Base-by-base conservation (phyloP, 441 rosid genomes). In the Jatropha multifida region DNA sequence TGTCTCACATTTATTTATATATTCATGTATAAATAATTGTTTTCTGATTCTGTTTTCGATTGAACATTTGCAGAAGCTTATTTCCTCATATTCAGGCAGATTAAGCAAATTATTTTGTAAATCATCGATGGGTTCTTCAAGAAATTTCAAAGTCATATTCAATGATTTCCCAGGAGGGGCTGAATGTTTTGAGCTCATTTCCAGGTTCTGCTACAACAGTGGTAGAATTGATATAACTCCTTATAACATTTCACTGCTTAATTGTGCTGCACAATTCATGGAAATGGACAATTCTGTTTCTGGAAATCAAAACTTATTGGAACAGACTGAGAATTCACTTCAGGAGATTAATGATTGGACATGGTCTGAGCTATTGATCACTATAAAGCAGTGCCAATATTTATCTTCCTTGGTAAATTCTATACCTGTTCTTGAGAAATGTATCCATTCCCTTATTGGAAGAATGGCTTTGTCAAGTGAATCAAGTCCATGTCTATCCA, bases 131-230 rank as follows among this genome's bases (percentile, higher is more conserved):
- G 62, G 67, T 52, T 67, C 86, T 58, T 59, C 77, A 61, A 76
- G 86, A 56, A 80, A 79, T 71, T 81, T 86, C 56, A 94, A 89
- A 76, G 86, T 94, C 68, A 83, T 94, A 79, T 90, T 94, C 66
- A 84, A 87, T 68, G 97, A 90, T 64, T 94, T 94, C 62, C 98
- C 98, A 0, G 96, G 97, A 42, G 98, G 97, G 23, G 69, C 93
- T 0, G 88, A 84, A 72, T 75, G 86, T 77, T 92, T 94, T 69
- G 97, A 94, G 86, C 88, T 90, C 54, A 54, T 90, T 14, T 87
- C 89, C 42, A 84, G 88, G 76, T 94, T 90, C 85, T 94, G 96
- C 75, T 92, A 92, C 88, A 88, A 70, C 61, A 86, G 80, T 7
- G 90, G 97, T 62, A 62, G 68, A 55, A 77, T 85, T 20, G 80